Evolutionary conservation across 495 filamentous ascomycete species (phyloP).

Genomic region (Tuber melanosporum): DNA sequence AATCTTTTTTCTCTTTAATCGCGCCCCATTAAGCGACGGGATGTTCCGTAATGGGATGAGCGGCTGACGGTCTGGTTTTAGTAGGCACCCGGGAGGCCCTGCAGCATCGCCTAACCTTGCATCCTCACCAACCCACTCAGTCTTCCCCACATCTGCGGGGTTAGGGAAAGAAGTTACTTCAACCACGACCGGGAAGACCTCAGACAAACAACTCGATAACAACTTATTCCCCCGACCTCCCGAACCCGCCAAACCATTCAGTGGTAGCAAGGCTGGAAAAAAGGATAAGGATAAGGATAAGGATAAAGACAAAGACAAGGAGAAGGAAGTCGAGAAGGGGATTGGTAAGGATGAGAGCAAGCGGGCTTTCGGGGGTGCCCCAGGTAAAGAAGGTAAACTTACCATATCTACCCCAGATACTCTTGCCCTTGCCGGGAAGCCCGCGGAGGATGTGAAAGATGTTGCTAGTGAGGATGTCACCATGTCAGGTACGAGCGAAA

Average conservation of each 20-base stretch:
- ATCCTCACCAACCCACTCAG: constrained; percentile 13
- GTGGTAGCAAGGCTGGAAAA: constrained; percentile 12
- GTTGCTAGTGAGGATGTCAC: constrained; percentile 13
- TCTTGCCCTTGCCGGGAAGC: neutral
- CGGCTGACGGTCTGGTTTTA: constrained; percentile 23
- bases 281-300: constrained; percentile 25
- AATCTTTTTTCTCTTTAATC: constrained; percentile 14
- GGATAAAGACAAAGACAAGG: constrained; percentile 25
- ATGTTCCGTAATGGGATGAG: constrained; percentile 29
- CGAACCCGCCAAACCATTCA: neutral
- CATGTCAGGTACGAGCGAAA: constrained; percentile 9
- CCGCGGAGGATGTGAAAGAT: neutral
- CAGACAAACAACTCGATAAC: constrained; percentile 5
- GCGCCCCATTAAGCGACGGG: constrained; percentile 24
- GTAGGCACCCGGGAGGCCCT: constrained; percentile 30
- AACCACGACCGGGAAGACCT: neutral
- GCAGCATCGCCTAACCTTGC: constrained; percentile 29
- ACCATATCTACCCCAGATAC: constrained; percentile 7
- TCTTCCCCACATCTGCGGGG: constrained; percentile 10
- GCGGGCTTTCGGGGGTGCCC: neutral
- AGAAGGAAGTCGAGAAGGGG: constrained; percentile 17
- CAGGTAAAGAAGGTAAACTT: constrained; percentile 16
- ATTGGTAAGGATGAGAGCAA: neutral
- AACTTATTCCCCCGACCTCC: neutral
- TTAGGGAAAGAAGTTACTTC: neutral